phyloP scores from a whole-genome alignment of 768 basidiomycete species.

The Tulasnella calospora region DNA sequence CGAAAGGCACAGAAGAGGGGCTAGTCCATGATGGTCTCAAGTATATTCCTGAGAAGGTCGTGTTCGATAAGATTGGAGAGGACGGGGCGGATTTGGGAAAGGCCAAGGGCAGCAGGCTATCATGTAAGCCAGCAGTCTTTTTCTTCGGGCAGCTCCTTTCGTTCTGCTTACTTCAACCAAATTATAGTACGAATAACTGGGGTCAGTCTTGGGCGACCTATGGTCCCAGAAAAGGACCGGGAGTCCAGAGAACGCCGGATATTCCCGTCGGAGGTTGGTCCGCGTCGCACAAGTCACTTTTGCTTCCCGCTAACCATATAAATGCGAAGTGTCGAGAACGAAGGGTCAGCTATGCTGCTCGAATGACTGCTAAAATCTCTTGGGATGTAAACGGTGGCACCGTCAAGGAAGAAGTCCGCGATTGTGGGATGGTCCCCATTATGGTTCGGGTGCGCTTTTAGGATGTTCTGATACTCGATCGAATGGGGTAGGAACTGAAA shows the following conservation, averaged over 20 bases:
- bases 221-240: conserved; percentile 79
- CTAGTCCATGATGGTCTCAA: conserved; percentile 70
- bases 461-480: not conserved
- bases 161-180: not conserved
- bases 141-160: not conserved
- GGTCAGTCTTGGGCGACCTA: conserved; percentile 75
- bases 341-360: conserved; percentile 83
- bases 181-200: conserved; percentile 76
- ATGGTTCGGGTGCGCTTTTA: conserved; percentile 81
- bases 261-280: conserved; percentile 79
- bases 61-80: conserved; percentile 34
- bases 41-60: conserved; percentile 87
- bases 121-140: conserved; percentile 51
- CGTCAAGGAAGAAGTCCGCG: conserved; percentile 63
- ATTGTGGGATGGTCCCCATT: conserved; percentile 89
- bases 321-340: conserved; percentile 78
- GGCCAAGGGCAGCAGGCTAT: conserved; percentile 74
- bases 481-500: not conserved
- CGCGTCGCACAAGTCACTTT: not conserved
- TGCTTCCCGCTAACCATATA: not conserved
- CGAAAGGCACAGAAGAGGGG: conserved; percentile 70
- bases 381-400: conserved; percentile 76
- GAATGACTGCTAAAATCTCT: conserved; percentile 79
- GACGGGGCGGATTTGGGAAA: conserved; percentile 22
- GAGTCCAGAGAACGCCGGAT: conserved; percentile 67